phyloP scores from a whole-genome alignment of 2,329 filamentous ascomycete genomes.

The Elsinoe fawcettii region DNA sequence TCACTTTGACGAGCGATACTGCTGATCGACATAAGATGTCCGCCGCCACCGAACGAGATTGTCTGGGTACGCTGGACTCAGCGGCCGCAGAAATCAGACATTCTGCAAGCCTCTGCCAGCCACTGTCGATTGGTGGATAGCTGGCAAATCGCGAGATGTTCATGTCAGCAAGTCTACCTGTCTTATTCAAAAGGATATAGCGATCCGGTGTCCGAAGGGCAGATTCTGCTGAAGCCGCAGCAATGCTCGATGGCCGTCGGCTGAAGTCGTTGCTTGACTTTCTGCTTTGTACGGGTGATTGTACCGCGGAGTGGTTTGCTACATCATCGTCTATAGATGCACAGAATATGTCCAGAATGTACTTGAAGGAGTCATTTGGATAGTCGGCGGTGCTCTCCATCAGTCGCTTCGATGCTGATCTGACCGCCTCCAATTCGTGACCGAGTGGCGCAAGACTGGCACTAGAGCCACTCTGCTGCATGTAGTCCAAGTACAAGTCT shows the following conservation, averaged over 20 bases:
- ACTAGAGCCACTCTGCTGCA: conserved; percentile 21
- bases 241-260: conserved; percentile 37
- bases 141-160: conserved; percentile 56
- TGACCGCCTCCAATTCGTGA: conserved; percentile 77
- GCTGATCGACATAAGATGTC: conserved; percentile 44
- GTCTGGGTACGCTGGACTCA: conserved; percentile 31
- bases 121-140: conserved; percentile 58
- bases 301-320: conserved; percentile 6
- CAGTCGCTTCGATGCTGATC: conserved; percentile 75
- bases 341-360: conserved; percentile 69
- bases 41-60: conserved; percentile 42
- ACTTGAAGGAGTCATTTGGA: conserved; percentile 70
- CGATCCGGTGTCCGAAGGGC: conserved; percentile 37
- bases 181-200: conserved; percentile 42
- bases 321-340: conserved; percentile 48
- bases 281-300: conserved; percentile 18
- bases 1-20: conserved; percentile 42
- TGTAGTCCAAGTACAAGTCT: conserved; percentile 65
- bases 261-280: conserved; percentile 18
- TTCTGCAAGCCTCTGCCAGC: conserved; percentile 63
- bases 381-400: conserved; percentile 92
- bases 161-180: conserved; percentile 38
- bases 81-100: conserved; percentile 45
- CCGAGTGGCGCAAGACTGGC: conserved; percentile 40
- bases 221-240: conserved; percentile 34